phyloP scores from a whole-genome alignment of 441 rosid species.

The Corymbia calophylla region DNA sequence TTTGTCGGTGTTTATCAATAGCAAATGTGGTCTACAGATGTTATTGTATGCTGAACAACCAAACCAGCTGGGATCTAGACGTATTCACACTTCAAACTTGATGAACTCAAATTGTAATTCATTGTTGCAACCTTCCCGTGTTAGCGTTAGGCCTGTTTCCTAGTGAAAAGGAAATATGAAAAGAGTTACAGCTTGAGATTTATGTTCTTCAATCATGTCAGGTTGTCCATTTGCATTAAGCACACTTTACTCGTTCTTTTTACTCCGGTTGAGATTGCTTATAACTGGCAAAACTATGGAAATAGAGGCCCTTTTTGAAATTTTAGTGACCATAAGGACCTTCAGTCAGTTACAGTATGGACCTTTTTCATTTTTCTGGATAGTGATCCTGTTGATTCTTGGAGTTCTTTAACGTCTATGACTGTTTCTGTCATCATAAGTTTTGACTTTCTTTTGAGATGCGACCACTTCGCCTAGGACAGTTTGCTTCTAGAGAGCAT shows the following conservation, averaged over 20 bases:
- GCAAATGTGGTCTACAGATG: not conserved
- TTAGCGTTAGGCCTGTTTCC: not conserved
- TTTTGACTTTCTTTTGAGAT: not conserved
- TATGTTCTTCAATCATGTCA: not conserved
- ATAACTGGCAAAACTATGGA: not conserved
- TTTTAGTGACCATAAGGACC: not conserved
- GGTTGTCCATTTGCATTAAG: not conserved
- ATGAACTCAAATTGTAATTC: not conserved
- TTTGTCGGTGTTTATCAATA: not conserved
- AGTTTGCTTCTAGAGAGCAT: not conserved
- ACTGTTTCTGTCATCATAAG: not conserved
- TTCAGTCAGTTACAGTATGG: too few relatives aligned
- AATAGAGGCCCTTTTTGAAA: not conserved
- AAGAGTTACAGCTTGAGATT: not conserved
- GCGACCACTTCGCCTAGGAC: not conserved
- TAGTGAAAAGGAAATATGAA: not conserved
- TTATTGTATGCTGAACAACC: not conserved
- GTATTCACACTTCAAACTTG: not conserved
- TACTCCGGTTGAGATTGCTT: not conserved
- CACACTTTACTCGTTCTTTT: not conserved
- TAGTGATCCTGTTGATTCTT: not conserved
- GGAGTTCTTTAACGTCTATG: not conserved
- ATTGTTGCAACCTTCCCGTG: not conserved
- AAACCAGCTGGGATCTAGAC: not conserved
- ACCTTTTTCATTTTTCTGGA: not conserved